Conservation (phyloP, 2,329 filamentous ascomycete species). For the Cladobotryum protrusum region DNA sequence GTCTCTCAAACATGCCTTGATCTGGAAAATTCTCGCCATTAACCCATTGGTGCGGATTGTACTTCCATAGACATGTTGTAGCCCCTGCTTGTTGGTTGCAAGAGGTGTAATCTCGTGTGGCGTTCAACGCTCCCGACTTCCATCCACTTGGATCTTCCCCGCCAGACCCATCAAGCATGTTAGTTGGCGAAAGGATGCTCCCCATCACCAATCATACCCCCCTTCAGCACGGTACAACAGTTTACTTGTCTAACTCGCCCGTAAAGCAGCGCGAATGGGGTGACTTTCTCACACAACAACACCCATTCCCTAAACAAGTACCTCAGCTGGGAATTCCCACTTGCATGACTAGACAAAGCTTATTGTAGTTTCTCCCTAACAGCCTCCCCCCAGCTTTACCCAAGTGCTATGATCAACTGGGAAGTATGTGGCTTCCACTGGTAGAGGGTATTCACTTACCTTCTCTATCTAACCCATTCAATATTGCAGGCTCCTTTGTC, state of each 20-base stretch:
- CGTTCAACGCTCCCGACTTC: constrained; percentile 5
- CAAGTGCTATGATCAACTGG: not conserved
- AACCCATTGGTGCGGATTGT: not conserved
- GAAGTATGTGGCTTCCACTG: not conserved
- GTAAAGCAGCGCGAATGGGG: constrained; percentile 4
- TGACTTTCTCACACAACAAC: not conserved
- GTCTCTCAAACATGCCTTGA: constrained; percentile 13
- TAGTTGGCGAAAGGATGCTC: not conserved
- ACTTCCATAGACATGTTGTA: not conserved
- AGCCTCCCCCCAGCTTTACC: no score
- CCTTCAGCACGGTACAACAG: not conserved
- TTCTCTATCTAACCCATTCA: no score
- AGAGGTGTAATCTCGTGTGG: not conserved
- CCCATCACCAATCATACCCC: not conserved
- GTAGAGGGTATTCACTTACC: no score
- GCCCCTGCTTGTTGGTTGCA: not conserved
- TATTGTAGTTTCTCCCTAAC: no score
- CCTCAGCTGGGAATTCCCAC: constrained; percentile 5
- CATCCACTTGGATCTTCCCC: constrained; percentile 5
- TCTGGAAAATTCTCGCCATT: constrained; percentile 10
- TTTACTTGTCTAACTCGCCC: constrained; percentile 4
- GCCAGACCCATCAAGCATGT: constrained; percentile 3
- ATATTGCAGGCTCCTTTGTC: no score
- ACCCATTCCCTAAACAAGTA: not conserved
- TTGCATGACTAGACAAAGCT: no score